Percentiles rank a stretch among this genome's conserved stretches.
Evolutionary conservation across 2,329 filamentous ascomycete species (phyloP).

Genomic region (Cladosporium velox): DNA sequence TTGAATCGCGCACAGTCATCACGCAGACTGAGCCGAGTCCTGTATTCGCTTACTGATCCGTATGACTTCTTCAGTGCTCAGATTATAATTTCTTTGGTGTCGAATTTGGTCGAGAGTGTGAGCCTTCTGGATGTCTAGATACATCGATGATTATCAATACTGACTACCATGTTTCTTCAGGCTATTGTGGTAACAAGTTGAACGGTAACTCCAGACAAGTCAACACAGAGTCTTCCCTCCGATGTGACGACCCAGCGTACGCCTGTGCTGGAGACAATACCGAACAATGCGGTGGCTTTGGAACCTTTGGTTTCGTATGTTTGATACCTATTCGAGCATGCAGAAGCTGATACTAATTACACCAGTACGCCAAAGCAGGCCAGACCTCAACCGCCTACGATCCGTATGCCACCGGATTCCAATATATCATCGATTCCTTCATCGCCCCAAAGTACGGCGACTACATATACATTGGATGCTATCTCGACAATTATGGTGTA

Average conservation of each 20-base stretch:
- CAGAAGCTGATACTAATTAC: neutral
- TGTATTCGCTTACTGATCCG: neutral
- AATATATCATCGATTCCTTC: constrained; percentile 15
- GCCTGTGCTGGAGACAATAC: constrained; percentile 10
- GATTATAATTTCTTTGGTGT: constrained; percentile 16
- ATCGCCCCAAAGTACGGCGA: constrained; percentile 12
- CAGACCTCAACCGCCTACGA: constrained; percentile 8
- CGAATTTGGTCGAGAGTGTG: constrained; percentile 9
- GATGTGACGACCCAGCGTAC: constrained; percentile 1
- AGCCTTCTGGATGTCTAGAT: neutral
- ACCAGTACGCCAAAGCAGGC: constrained; percentile 7
- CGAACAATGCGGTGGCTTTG: constrained; percentile 2
- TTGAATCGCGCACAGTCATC: neutral
- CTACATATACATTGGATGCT: constrained; percentile 14
- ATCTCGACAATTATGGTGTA: neutral
- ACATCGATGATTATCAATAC: neutral
- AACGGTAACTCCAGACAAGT: constrained; percentile 14
- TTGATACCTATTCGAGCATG: neutral
- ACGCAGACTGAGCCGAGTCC: neutral
- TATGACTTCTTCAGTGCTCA: no score
- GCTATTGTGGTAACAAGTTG: constrained; percentile 13
- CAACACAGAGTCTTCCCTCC: constrained; percentile 4
- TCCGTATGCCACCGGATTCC: constrained; percentile 10
- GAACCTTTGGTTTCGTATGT: constrained; percentile 3
- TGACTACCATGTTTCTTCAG: neutral